A percentile compares a stretch with the other conserved stretches of the same genome.
phyloP scores from a whole-genome alignment of 768 basidiomycete species.

The Lactarius hengduanensis region DNA sequence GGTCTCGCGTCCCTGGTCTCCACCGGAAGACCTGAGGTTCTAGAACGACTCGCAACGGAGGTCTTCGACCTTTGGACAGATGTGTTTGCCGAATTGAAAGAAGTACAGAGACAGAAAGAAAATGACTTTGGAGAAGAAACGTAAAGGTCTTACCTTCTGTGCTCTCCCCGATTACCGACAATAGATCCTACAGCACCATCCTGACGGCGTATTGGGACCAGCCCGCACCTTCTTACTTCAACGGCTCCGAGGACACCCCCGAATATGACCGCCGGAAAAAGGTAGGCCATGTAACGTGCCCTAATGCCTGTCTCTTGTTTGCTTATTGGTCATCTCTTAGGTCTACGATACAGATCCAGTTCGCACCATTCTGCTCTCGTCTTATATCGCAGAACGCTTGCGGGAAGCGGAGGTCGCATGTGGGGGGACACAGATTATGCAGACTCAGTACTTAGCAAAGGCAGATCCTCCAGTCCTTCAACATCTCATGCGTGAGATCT shows the following conservation, averaged over 20 bases:
- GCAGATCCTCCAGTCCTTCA: conserved; percentile 73
- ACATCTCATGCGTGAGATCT: conserved; percentile 48
- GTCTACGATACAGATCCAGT: conserved; percentile 69
- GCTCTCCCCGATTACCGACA: not conserved
- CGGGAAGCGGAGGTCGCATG: conserved; percentile 61
- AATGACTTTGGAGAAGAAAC: conserved; percentile 22
- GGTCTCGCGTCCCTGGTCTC: conserved; percentile 75
- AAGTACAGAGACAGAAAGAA: conserved; percentile 44
- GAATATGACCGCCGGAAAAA: conserved; percentile 75
- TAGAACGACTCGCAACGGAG: conserved; percentile 68
- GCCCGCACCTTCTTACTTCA: conserved; percentile 57
- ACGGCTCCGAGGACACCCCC: conserved; percentile 63
- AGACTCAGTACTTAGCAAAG: conserved; percentile 55
- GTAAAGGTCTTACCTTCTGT: conserved; percentile 8
- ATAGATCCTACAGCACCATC: conserved; percentile 31
- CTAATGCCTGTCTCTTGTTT: not conserved
- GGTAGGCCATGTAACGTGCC: conserved; percentile 42
- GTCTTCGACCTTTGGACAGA: conserved; percentile 88
- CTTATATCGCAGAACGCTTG: conserved; percentile 56
- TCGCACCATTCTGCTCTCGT: conserved; percentile 61
- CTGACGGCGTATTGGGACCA: conserved; percentile 71
- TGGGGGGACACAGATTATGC: conserved; percentile 60
- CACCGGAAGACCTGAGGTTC: conserved; percentile 69
- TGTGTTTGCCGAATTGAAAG: conserved; percentile 83
- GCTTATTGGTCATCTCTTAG: conserved; percentile 39